Evolutionary conservation across 352 stramenopile genomes (phyloP).

Genomic region (Globisporangium acanthophoron): DNA sequence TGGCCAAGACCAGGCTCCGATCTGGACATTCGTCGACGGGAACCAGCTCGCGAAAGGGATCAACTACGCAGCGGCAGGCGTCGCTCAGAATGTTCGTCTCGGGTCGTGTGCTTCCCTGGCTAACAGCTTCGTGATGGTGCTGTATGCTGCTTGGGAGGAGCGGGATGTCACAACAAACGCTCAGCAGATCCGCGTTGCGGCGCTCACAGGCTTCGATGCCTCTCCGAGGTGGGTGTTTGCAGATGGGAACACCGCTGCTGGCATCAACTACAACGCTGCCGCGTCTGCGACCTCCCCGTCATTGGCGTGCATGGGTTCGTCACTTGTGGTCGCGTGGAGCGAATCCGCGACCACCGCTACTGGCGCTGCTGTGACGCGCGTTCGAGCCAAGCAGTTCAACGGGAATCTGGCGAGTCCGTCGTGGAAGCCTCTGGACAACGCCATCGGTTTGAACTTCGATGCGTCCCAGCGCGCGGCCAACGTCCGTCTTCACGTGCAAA

Average conservation of each 20-base stretch:
- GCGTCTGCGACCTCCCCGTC: constrained; percentile 25
- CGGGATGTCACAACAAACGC: constrained; percentile 16
- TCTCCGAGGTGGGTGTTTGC: constrained; percentile 42
- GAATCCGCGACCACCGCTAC: constrained; percentile 16
- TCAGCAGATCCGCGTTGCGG: constrained; percentile 47
- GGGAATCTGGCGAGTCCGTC: constrained; percentile 23
- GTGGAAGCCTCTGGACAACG: constrained; percentile 33
- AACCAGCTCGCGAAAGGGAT: constrained; percentile 30
- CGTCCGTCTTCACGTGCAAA: constrained; percentile 20
- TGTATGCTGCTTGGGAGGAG: constrained; percentile 63
- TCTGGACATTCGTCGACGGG: constrained; percentile 56
- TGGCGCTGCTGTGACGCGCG: constrained; percentile 1
- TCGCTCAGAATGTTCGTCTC: constrained; percentile 31
- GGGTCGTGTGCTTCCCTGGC: constrained; percentile 27
- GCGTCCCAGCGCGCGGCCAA: constrained; percentile 30
- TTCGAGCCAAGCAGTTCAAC: constrained; percentile 43
- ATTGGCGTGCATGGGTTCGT: constrained; percentile 30
- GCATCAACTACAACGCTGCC: constrained; percentile 33
- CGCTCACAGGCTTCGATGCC: constrained; percentile 31
- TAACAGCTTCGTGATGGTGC: constrained; percentile 6
- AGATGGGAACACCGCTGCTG: constrained; percentile 35
- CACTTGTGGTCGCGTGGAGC: constrained; percentile 49
- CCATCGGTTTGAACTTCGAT: constrained; percentile 43
- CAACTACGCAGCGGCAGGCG: constrained; percentile 31
- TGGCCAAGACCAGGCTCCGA: constrained; percentile 25